Conservation (phyloP, 148 eudicot genomes). For the Dianthus caryophyllus region DNA sequence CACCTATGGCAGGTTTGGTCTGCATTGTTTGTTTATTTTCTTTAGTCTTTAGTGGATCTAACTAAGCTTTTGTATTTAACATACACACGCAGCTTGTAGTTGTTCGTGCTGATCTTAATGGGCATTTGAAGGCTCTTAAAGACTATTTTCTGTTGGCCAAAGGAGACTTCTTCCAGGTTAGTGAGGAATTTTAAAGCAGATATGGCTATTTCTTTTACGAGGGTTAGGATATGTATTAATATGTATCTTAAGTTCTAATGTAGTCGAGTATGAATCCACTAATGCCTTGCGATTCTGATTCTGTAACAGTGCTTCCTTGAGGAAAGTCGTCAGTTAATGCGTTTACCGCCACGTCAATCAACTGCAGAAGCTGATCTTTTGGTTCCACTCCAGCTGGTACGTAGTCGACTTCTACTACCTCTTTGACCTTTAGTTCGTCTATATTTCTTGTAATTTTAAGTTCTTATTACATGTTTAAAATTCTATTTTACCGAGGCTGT, state of each 20-base stretch:
- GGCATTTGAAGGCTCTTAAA: conserved; percentile 92
- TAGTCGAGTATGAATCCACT: neutral
- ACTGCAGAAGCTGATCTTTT: conserved; percentile 99
- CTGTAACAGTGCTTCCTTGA: conserved; percentile 81
- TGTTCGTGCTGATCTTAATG: conserved; percentile 93
- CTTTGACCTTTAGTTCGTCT: neutral
- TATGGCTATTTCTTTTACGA: too few relatives aligned
- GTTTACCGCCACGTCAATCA: conserved; percentile 96
- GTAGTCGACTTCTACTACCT: neutral
- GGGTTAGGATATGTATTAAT: neutral
- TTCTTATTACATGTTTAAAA: neutral
- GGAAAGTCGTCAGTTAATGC: conserved; percentile 92
- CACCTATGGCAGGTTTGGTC: conserved; percentile 92
- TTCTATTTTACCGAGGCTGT: neutral
- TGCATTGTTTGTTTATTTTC: neutral
- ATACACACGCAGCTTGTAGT: conserved; percentile 78
- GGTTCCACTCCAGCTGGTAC: conserved; percentile 97
- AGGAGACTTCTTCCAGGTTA: conserved; percentile 98
- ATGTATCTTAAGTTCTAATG: neutral
- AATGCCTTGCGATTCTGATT: conserved; percentile 7
- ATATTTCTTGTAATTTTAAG: neutral
- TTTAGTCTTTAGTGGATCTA: conserved; percentile 1
- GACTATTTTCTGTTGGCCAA: conserved; percentile 95
- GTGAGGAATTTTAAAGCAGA: neutral
- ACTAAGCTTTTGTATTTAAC: conserved; percentile 20